These are phyloP conservation scores for Colletotrichum incanum DNA, from an alignment of 2,329 filamentous ascomycete species.

Conservation along the genomic window DNA sequence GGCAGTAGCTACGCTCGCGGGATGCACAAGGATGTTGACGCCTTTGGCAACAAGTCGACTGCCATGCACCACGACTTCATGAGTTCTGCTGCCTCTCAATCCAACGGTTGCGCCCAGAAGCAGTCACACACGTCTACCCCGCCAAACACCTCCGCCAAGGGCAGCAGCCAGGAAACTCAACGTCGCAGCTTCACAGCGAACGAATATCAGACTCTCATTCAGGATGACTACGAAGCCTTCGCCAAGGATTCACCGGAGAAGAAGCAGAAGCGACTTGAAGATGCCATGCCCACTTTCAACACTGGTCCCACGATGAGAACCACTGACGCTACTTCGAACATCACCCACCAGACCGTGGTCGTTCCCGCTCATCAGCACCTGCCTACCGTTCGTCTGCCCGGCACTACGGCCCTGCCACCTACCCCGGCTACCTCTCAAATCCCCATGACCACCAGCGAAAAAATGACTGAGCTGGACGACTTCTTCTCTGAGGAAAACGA, in stretches of 20 bases:
- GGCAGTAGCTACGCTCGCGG: background rate
- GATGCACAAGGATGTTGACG: background rate
- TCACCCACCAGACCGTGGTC: constrained; percentile 27
- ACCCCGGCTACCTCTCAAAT: constrained; percentile 21
- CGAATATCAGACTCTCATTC: constrained; percentile 30
- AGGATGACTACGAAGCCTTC: constrained; percentile 27
- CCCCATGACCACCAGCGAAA: constrained; percentile 12
- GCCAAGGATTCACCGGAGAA: constrained; percentile 28
- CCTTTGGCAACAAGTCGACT: constrained; percentile 7
- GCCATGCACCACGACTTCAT: background rate
- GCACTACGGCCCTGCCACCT: constrained; percentile 19
- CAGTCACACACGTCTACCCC: background rate
- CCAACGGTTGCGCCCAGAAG: background rate
- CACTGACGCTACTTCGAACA: background rate
- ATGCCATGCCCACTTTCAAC: background rate
- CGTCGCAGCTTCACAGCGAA: constrained; percentile 24
- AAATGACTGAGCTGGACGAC: constrained; percentile 28
- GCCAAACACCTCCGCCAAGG: background rate
- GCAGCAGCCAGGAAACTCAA: background rate
- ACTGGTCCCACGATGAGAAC: background rate
- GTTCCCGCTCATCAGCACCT: constrained; percentile 3
- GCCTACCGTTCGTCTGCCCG: background rate
- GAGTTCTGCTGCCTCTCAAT: background rate
- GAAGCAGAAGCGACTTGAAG: constrained; percentile 5
- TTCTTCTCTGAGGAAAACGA: constrained; percentile 37